Evolutionary conservation across 768 basidiomycete genomes (phyloP), one percentile per base, ranked within the genome.

Genomic region (Pisolithus tinctorius): DNA sequence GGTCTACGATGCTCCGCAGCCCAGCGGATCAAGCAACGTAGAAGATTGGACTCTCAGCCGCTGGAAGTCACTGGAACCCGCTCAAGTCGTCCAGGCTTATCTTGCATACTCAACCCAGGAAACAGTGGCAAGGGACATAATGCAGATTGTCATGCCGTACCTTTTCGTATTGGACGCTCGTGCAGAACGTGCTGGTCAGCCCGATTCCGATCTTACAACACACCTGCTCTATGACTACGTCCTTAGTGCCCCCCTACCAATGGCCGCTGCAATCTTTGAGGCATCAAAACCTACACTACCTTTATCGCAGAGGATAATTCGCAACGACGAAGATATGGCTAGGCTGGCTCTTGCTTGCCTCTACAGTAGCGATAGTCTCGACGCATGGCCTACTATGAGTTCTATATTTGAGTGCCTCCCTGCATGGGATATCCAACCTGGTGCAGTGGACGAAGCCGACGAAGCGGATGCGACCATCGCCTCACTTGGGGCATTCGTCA

Each of bases 381-480:
- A 81, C 52, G 77, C 84, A 57, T 95, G 90, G 91, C 62, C 81
- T 1, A 83, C 74, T 4, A 97, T 96, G 93, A 90, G 86, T 57
- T 73, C 75, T 30, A 89, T 99, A 47, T 97, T 99, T 65, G 95
- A 99, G 64, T 99, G 94, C 63, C 75, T 98, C 30, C 95, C 95
- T 0, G 95, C 86, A 3, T 96, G 94, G 91, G 84, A 83, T 51
- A 72, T 83, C 40, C 54, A 68, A 7, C 64, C 65, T 39, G 76
- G 75, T n/a, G 78, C 75, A 38, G 80, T 84, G 44, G 75, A 77
- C 39, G 78, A 88, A 52, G 80, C 75, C 45, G 91, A 91, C 53
- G 82, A 82, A 47, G 84, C 82, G n/a, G 84, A 93, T 48, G 86
- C 86, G 6, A 94, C 91, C 0, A 74, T 95, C 31, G 65, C 78